Base-by-base conservation (phyloP, 2,329 filamentous ascomycete species). In the Fusarium protoensiforme region DNA sequence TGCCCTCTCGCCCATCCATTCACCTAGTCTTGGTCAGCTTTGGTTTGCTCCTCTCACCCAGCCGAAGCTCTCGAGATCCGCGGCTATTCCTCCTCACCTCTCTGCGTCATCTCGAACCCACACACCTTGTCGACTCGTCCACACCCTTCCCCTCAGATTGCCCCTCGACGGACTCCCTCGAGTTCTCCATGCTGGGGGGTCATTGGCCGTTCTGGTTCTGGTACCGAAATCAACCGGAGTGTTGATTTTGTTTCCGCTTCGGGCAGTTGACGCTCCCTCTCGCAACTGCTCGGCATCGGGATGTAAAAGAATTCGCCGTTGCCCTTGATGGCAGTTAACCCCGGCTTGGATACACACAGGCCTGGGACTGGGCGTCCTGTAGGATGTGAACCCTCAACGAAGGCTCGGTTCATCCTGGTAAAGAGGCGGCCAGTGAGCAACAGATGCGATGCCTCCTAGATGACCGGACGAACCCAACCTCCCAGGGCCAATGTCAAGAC, bases 11-110 rank as follows among this genome's bases (percentile, higher is more conserved):
- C 24, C 33, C 56, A 33, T 36, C 58, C 13, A 57, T 36, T 61
- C 43, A 31, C 33, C 27, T 33, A 20, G 65, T 46, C 38, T 66
- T 46, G 22, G 43, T 38, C 33, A 65, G 27, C 54, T 62, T 59
- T 61, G 46, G 27, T 29, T 51, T 43, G 63, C 63, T 75, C 66
- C 68, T 70, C 73, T 70, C 66, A 70, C 59, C 73, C 65, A 75
- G 67, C 71, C 68, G 65, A 60, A 64, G n/a, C 61, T 54, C 38
- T 61, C 33, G 57, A 54, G 65, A 62, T 65, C 75, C 75, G 73
- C 67, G 75, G 75, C 62, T 77, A 77, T 74, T 67, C 61, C 67
- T 72, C 53, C 67, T 72, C 53, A 64, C 27, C 14, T 38, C 51
- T 35, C 53, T 65, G 64, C 65, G 71, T 72, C 71, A 69, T 67